Base-by-base conservation (phyloP, 2,329 filamentous ascomycete genomes). In the Chalaropsis thielavioides region DNA sequence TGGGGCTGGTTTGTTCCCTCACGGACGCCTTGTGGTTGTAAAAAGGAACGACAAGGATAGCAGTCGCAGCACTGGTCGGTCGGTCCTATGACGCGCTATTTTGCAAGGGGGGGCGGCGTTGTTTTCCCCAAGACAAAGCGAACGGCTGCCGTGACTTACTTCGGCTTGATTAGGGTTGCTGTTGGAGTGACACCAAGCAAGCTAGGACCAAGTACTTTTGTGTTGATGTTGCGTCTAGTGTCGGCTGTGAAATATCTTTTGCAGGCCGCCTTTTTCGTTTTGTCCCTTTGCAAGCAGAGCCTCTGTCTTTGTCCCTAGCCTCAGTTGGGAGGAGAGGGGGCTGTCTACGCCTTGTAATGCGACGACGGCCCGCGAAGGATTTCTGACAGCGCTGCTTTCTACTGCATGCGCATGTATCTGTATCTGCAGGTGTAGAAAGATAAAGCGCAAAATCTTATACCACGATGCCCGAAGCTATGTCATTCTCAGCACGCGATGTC, bases 11-110 rank as follows among this genome's bases (percentile, higher is more conserved):
- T 35, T 24, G 51, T 35, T 35, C n/a, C 19, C 13, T 27, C 6
- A 38, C 22, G 2, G 27, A 3, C 51, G 10, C 43, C 15, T 27
- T 35, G 24, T 38, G 35, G 17, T n/a, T 38, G 27, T 15, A 13
- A 56, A 35, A 56, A 56, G 51, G 51, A 56, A 35, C 51, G 51
- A 56, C 35, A 56, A 56, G 51, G 31, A 56, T 31, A 35, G 8
- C 11, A 31, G 51, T n/a, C 51, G 22, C 51, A 56, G 13, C 27
- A 19, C 24, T 2, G 51, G 51, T n/a, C n/a, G n/a, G n/a, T n/a
- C n/a, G n/a, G n/a, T 56, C 51, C 31, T 56, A 38, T 56, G 51
- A 56, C 51, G 27, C 51, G 51, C 24, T 56, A 56, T 56, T 35
- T 56, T 56, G 27, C 51, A 56, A 22, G 51, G 51, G 4, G 24